Conservation (phyloP, 441 rosid genomes). For the Euphorbia celastroides region DNA sequence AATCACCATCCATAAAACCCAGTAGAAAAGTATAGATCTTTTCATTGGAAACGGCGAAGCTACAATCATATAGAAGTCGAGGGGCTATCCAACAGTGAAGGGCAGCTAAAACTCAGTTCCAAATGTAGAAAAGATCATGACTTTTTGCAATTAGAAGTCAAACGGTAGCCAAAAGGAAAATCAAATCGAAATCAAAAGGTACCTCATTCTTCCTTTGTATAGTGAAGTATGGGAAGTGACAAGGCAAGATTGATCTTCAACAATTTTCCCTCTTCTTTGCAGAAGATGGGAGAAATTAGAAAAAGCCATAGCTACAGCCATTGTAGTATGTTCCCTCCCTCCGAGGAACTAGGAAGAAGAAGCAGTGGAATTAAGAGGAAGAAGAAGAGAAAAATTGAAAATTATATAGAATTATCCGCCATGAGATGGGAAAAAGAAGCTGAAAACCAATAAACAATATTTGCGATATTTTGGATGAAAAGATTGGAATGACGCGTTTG, state of each 20-base stretch:
- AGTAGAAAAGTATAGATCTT: background rate
- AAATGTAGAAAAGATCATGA: background rate
- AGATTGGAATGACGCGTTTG: background rate
- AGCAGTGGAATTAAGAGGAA: conserved; percentile 9
- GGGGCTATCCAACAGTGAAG: background rate
- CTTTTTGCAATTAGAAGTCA: background rate
- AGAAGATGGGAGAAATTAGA: conserved; percentile 34
- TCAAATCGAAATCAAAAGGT: background rate
- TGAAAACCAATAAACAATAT: background rate
- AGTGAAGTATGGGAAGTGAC: conserved; percentile 29
- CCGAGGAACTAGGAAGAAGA: conserved; percentile 16
- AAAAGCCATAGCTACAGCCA: conserved; percentile 55
- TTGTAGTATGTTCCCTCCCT: conserved; percentile 17
- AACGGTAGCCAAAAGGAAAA: background rate
- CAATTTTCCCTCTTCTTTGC: conserved; percentile 27
- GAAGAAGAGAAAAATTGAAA: conserved; percentile 17
- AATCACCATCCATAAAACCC: background rate
- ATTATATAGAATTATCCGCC: conserved; percentile 54
- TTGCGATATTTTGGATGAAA: background rate
- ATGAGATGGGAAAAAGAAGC: conserved; percentile 24
- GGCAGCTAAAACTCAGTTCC: background rate
- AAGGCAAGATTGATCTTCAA: conserved; percentile 20
- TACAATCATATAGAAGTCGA: background rate
- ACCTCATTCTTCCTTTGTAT: conserved; percentile 30
- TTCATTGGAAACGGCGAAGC: background rate